A percentile compares a stretch with the other conserved stretches of the same genome.
These are phyloP conservation scores for Pichia eremophila DNA, from an alignment of 805 yeast genomes.

Conservation along the genomic window DNA sequence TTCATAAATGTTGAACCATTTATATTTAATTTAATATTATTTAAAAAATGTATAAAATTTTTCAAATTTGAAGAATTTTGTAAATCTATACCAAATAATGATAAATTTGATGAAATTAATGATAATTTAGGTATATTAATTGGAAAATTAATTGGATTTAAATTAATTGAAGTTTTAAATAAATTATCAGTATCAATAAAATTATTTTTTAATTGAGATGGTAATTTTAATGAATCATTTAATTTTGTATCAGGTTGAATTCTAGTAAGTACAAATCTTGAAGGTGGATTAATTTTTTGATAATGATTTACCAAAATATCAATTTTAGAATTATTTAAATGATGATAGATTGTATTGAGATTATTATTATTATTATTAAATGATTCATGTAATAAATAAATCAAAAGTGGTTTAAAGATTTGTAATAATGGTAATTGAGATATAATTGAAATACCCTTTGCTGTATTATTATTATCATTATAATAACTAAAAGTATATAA, in stretches of 20 bases:
- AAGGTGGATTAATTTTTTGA: conserved; percentile 8
- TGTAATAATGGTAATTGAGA: conserved; percentile 36
- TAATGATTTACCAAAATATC: conserved; percentile 20
- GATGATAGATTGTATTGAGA: conserved; percentile 8
- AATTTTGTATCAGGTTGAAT: conserved; percentile 10
- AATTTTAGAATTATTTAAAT: conserved; percentile 17
- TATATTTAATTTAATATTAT: conserved; percentile 1
- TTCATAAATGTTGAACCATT: neutral
- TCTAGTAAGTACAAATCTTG: conserved; percentile 18
- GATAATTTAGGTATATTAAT: conserved; percentile 25
- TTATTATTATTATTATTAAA: conserved; percentile 16
- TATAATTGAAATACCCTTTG: conserved; percentile 29
- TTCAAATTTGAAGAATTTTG: conserved; percentile 20
- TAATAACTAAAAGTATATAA: conserved; percentile 23
- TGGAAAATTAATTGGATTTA: conserved; percentile 18
- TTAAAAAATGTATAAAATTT: conserved; percentile 11
- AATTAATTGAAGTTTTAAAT: conserved; percentile 15
- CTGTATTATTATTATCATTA: too few species aligned
- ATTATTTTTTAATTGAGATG: conserved; percentile 4
- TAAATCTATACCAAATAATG: conserved; percentile 25
- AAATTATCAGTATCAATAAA: conserved; percentile 15
- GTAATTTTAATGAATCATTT: conserved; percentile 5
- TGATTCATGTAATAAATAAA: conserved; percentile 35
- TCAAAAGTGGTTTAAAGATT: conserved; percentile 39
- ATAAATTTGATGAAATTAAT: conserved; percentile 17